A percentile compares a stretch with the other conserved stretches of the same genome.
These are phyloP conservation scores for Themeda triandra DNA, from an alignment of 176 grass and related monocot genomes.

Conservation along the genomic window DNA sequence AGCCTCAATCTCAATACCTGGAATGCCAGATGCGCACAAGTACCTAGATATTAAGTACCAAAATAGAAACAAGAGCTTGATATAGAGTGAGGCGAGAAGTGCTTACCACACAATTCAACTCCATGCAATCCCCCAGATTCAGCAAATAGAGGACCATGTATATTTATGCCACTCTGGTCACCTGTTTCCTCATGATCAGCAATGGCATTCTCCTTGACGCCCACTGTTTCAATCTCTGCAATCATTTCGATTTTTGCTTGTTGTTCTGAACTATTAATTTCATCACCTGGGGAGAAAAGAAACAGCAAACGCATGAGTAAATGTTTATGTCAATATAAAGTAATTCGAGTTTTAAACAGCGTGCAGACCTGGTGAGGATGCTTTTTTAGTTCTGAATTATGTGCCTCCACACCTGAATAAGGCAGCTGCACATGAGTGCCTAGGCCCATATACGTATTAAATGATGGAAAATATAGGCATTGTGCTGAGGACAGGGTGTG, in stretches of 20 bases:
- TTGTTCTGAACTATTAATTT: not conserved
- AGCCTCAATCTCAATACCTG: constrained; percentile 31
- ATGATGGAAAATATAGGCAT: not conserved
- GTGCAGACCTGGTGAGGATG: not conserved
- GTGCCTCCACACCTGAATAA: not conserved
- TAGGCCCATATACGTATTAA: not conserved
- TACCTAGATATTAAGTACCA: not conserved
- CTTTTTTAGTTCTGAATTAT: not conserved
- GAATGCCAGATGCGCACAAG: constrained; percentile 14
- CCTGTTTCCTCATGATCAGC: not conserved
- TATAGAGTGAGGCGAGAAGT: not conserved
- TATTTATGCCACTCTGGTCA: not conserved
- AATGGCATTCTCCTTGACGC: not conserved
- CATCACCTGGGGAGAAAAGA: not conserved
- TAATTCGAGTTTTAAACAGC: not conserved
- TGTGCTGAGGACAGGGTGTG: not conserved
- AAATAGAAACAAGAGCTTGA: not conserved
- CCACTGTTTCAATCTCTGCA: not conserved
- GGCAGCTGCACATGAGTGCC: not conserved
- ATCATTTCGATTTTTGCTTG: not conserved
- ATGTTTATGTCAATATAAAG: not conserved
- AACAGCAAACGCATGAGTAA: not conserved
- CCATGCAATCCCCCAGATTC: constrained; percentile 13
- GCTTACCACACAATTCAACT: constrained; percentile 6
- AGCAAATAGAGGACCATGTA: not conserved